A percentile compares a stretch with the other conserved stretches of the same genome.
These are phyloP conservation scores for Schwanniomyces sp. DNA, from an alignment of 805 yeast species.

Conservation along the genomic window DNA sequence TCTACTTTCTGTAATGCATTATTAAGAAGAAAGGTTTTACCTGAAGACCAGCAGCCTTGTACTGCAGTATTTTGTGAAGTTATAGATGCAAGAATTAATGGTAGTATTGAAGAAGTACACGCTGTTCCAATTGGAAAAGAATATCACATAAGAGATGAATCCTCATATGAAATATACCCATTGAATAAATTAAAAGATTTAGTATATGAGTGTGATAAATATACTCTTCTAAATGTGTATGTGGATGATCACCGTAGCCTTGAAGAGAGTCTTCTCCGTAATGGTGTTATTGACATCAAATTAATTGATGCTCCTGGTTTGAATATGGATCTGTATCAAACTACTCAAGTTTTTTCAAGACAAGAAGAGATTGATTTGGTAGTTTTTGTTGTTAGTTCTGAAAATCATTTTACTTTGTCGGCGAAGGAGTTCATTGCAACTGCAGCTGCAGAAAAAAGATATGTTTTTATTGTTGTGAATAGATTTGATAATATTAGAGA, in stretches of 20 bases:
- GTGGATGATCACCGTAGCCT: slow-evolving; percentile 71
- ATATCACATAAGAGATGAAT: slow-evolving; percentile 57
- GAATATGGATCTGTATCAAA: slow-evolving; percentile 88
- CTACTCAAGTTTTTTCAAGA: slow-evolving; percentile 91
- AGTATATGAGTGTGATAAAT: slow-evolving; percentile 73
- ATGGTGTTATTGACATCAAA: slow-evolving; percentile 90
- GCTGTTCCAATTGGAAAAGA: slow-evolving; percentile 65
- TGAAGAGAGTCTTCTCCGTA: slow-evolving; percentile 70
- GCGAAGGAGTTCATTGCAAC: slow-evolving; percentile 91
- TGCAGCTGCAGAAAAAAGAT: slow-evolving; percentile 87
- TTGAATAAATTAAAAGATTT: slow-evolving; percentile 62
- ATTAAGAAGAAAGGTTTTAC: slow-evolving; percentile 71
- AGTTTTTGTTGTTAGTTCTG: slow-evolving; percentile 94
- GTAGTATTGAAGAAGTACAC: slow-evolving; percentile 84
- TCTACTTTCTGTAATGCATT: slow-evolving; percentile 94
- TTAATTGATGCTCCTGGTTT: slow-evolving; percentile 97
- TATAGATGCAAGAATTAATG: slow-evolving; percentile 73
- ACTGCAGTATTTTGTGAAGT: slow-evolving; percentile 96
- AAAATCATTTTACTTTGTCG: slow-evolving; percentile 90
- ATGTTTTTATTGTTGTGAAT: slow-evolving; percentile 92
- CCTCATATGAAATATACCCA: slow-evolving; percentile 59
- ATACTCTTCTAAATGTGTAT: slow-evolving; percentile 74
- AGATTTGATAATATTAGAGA: slow-evolving; percentile 84
- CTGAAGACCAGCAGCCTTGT: slow-evolving; percentile 98
- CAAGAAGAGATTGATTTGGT: slow-evolving; percentile 97